Base-by-base conservation (phyloP, 2,329 filamentous ascomycete genomes). In the Fusarium lateritium region DNA sequence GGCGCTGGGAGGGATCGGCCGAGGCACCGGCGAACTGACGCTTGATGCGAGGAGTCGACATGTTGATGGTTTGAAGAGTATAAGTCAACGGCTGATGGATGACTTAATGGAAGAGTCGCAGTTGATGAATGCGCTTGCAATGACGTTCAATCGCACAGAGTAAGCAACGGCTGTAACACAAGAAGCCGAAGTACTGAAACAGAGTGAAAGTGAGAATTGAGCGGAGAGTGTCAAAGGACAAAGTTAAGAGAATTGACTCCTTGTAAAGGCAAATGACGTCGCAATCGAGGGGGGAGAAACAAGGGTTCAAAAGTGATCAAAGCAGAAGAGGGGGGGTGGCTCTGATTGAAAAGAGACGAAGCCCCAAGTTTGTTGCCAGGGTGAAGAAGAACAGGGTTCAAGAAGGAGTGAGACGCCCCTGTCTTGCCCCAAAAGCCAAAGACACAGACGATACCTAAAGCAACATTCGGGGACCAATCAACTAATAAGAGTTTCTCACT, bases 21-120 rank as follows among this genome's bases (percentile, higher is more conserved):
- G 87, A 80, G 54, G 86, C 84, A 73, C 88, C 88, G 58, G 86
- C 84, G 75, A 90, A 90, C 62, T 84, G 87, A 50, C 88, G 87
- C 81, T 91, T 91, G 53, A 83, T 83, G 74, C 86, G 83, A 26
- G 85, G 84, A 56, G 78, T 80, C 31, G 86, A 84, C 86, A 89
- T 88, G 61, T 66, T 75, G 46, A 55, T 28, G 22, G 56, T 61
- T 62, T 52, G 43, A 26, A 38, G 21, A 24, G 9, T 11, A 3
- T 24, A 33, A 31, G 43, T 21, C 8, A 40, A 33, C 13, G n/a
- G 36, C 7, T 33, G 28, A 14, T 10, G 2, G 10, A 24, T 56
- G 49, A 22, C 21, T 34, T 21, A 43, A 43, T 43, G 15, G 15
- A 36, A 15, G 46, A 55, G 34, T 21, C 50, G 53, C 38, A 38